Percentiles rank a stretch among this genome's conserved stretches.
These are phyloP conservation scores for Malus hybrid DNA, from an alignment of 331 rosid species.

Conservation along the genomic window DNA sequence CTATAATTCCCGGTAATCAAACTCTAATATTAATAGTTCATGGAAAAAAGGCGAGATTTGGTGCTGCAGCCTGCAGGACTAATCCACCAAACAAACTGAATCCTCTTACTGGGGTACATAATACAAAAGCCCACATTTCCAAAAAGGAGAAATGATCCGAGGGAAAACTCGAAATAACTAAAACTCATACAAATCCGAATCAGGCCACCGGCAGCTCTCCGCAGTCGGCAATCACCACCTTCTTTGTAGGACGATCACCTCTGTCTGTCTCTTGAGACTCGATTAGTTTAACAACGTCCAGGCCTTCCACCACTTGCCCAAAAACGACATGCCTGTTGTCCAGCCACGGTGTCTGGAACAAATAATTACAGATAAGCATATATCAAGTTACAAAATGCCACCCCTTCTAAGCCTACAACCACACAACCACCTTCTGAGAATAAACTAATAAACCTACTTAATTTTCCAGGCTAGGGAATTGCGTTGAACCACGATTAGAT, in stretches of 20 bases:
- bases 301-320: conserved; percentile 98
- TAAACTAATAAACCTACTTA: background rate
- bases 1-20: background rate
- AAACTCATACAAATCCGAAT: background rate
- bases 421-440: background rate
- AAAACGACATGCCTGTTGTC: conserved; percentile 93
- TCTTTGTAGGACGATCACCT: conserved; percentile 94
- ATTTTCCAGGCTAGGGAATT: background rate
- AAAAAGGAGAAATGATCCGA: background rate
- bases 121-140: conserved; percentile 9
- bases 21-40: background rate
- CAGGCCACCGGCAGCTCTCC: conserved; percentile 87
- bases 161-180: background rate
- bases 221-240: conserved; percentile 63
- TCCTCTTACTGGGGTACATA: conserved; percentile 5
- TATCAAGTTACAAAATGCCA: background rate
- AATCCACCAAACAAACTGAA: background rate
- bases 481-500: background rate
- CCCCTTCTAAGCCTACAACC: background rate
- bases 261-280: conserved; percentile 89
- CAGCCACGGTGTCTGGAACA: conserved; percentile 85
- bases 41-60: background rate
- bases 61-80: background rate
- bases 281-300: conserved; percentile 65
- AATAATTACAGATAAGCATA: conserved; percentile 5